Evolutionary conservation across 2,329 filamentous ascomycete genomes (phyloP), one percentile per base, ranked within the genome.

Genomic region (Fusarium ramigenum): DNA sequence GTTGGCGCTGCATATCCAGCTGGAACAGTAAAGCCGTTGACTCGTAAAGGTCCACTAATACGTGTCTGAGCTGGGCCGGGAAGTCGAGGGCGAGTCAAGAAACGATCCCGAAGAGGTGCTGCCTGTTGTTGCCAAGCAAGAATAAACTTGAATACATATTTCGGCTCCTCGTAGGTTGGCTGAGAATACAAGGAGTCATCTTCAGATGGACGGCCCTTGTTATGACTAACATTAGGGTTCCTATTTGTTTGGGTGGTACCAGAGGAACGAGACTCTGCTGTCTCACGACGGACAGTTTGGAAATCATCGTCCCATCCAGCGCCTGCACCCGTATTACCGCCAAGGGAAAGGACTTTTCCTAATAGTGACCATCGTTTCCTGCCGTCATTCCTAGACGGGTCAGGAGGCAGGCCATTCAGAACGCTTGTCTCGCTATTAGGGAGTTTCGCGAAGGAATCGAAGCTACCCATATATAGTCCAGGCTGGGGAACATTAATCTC

Each of bases 81-180:
- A 8, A 96, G 86, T 18, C 91, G 87, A 4, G 93, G 93, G 9
- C 90, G 87, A 28, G 86, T 86, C 25, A 95, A 84, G n/a, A 92
- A 87, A 7, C 90, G 88, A 44, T 92, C 88, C 7, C 87, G 88
- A 1, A 85, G 84, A 59, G 88, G 85, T 70, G 88, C 85, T 25
- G 86, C 81, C 30, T 88, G 88, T 54, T 87, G 83, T 44, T 90
- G 86, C 86, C 89, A 92, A 67, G 92, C 91, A 5, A 95, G 86
- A 15, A 91, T 90, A 77, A 95, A 95, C 70, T 91, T 93, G 85
- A 95, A 95, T 67, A 90, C 87, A 77, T 89, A 94, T 72, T 87
- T 84, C 79, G 87, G 83, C 79, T 88, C 83, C 73, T 89, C 87
- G 66, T 83, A 88, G 10, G 87, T 82, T 1, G 89, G 88, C 4